phyloP scores from a whole-genome alignment of 2,329 filamentous ascomycete species.

The Biscogniauxia sp. region DNA sequence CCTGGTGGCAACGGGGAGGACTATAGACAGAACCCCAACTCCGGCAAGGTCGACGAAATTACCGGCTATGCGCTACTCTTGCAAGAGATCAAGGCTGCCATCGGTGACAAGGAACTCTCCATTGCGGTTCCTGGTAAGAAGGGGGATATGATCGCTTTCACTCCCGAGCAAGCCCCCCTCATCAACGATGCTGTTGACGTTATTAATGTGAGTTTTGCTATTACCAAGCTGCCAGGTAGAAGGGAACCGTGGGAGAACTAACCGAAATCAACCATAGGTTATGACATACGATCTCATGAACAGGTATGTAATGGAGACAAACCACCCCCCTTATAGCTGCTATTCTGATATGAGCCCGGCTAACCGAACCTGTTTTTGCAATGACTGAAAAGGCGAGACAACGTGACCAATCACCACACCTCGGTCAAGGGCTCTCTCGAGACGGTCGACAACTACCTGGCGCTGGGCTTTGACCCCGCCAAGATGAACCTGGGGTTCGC shows the following conservation, averaged over 20 bases:
- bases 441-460: slow-evolving; percentile 58
- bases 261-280: slow-evolving; percentile 28
- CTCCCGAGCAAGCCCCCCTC: slow-evolving; percentile 51
- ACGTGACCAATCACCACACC: slow-evolving; percentile 61
- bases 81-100: slow-evolving; percentile 52
- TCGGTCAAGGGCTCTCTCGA: slow-evolving; percentile 55
- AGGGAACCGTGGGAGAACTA: neutral
- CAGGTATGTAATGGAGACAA: slow-evolving; percentile 13
- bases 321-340: neutral
- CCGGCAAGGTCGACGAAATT: slow-evolving; percentile 59
- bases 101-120: slow-evolving; percentile 62
- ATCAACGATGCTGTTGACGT: slow-evolving; percentile 62
- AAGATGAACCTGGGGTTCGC: slow-evolving; percentile 64
- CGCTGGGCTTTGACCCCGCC: slow-evolving; percentile 46
- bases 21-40: slow-evolving; percentile 64
- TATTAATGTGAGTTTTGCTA: slow-evolving; percentile 48
- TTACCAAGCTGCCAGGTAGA: neutral
- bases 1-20: slow-evolving; percentile 65
- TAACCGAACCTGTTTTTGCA: slow-evolving; percentile 66
- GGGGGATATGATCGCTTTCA: slow-evolving; percentile 67
- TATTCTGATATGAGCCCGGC: neutral
- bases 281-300: slow-evolving; percentile 37
- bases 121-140: slow-evolving; percentile 66
- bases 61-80: slow-evolving; percentile 62
- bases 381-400: slow-evolving; percentile 67